Evolutionary conservation across 768 basidiomycete species (phyloP).

Genomic region (Calocybe gangraenosa): DNA sequence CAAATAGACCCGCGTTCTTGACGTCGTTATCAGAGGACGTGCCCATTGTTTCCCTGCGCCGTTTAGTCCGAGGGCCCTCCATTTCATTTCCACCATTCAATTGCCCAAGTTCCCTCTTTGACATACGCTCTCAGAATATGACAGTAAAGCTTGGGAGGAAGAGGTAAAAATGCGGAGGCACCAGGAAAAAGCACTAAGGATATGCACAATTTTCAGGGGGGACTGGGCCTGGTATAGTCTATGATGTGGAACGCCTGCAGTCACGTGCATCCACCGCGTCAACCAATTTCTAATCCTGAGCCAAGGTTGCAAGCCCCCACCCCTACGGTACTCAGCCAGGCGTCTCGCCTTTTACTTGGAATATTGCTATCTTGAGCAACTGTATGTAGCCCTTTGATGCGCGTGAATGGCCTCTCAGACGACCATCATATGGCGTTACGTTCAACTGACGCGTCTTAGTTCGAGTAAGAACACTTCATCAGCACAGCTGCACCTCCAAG

Average conservation of each 20-base stretch:
- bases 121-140: constrained; percentile 23
- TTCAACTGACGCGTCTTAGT: constrained; percentile 21
- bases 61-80: constrained; percentile 41
- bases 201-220: constrained; percentile 12
- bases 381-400: constrained; percentile 46
- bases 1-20: constrained; percentile 29
- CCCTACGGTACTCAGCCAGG: background rate
- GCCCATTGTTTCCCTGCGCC: constrained; percentile 34
- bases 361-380: constrained; percentile 44
- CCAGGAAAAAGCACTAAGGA: constrained; percentile 6
- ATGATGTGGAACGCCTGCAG: constrained; percentile 10
- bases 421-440: constrained; percentile 66
- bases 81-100: constrained; percentile 29
- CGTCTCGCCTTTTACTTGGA: constrained; percentile 14
- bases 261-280: constrained; percentile 19
- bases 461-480: constrained; percentile 37
- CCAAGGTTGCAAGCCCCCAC: background rate
- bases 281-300: background rate
- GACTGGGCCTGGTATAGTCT: background rate
- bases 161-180: background rate
- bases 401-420: constrained; percentile 69
- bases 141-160: constrained; percentile 3
- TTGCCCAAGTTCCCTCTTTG: constrained; percentile 36
- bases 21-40: constrained; percentile 39
- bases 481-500: constrained; percentile 52